Base-by-base conservation (phyloP, 768 basidiomycete species). In the Paxillus ammoniavirescens region DNA sequence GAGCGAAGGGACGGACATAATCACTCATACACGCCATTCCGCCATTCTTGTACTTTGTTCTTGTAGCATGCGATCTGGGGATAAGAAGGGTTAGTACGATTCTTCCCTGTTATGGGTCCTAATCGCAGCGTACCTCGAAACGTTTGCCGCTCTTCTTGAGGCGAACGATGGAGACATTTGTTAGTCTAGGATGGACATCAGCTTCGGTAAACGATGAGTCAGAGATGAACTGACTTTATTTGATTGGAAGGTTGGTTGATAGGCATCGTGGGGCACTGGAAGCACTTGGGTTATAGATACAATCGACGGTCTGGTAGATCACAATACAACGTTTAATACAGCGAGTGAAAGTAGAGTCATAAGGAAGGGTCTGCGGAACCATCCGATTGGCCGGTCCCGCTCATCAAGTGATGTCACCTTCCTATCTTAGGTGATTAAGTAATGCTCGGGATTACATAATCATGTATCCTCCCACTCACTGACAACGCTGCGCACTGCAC, bases 11-110 rank as follows among this genome's bases (percentile, higher is more conserved):
- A 17, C 30, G 18, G 31, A 28, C 21, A 10, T 41, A 23, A 26
- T 52, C 17, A 28, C 28, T 76, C 86, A 67, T 71, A 92, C 86
- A 96, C 89, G 56, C 94, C 94, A 53, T 82, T 92, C 54, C 97
- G 77, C 83, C 87, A 99, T 69, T 97, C 95, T 62, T 95, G 92
- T 26, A 99, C 97, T 73, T 98, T 98, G 73, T 99, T 99, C 78
- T 98, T 96, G 77, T 98, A 99, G 72, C 94, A 97, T 36, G 97
- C 96, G 63, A 99, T 90, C 96, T 89, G 58, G 26, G 28, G 47
- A 49, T 42, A 3, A 30, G 28, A 47, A 21, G 15, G 21, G 41
- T 54, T 8, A 31, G 47, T 17, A 40, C 38, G 13, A 28, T 31
- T 49, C 9, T 8, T n/a, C 6, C 26, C 7, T 23, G 43, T 28